phyloP scores from a whole-genome alignment of 164 flowering plant genomes.

The Kingdonia uniflora region DNA sequence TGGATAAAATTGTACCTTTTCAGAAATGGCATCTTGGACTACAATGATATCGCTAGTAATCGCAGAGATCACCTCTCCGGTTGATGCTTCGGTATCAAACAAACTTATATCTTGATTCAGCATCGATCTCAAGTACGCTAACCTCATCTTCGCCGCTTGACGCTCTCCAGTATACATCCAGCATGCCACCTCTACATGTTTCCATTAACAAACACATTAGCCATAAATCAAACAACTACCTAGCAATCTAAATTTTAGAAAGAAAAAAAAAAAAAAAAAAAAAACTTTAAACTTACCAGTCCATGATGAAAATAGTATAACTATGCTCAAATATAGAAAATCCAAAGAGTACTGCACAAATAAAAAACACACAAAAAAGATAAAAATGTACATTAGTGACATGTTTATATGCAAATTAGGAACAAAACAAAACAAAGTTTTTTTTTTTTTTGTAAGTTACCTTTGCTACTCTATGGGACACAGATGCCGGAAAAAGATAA shows the following conservation, averaged over 20 bases:
- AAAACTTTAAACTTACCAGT: constrained; percentile 60
- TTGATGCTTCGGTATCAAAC: constrained; percentile 85
- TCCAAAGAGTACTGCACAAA: constrained; percentile 78
- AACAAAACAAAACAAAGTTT: background rate
- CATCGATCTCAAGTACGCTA: constrained; percentile 77
- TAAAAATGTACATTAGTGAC: background rate
- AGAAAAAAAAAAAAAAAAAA: background rate
- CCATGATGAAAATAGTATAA: constrained; percentile 82
- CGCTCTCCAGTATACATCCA: constrained; percentile 98
- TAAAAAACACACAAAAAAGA: constrained; percentile 5
- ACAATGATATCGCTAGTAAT: constrained; percentile 78
- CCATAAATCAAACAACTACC: background rate
- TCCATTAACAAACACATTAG: background rate
- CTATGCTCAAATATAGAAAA: constrained; percentile 81
- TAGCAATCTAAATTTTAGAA: background rate
- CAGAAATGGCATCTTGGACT: constrained; percentile 95
- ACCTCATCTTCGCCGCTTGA: constrained; percentile 92
- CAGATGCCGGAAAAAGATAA: constrained; percentile 55
- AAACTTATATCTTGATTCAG: constrained; percentile 81
- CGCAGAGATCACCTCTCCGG: constrained; percentile 77
- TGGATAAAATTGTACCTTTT: constrained; percentile 48
- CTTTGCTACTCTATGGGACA: constrained; percentile 79
- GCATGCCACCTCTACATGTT: constrained; percentile 75
- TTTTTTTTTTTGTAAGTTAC: constrained; percentile 17
- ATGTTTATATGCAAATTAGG: background rate